Conservation (phyloP, 2,329 filamentous ascomycete species). For the Ophiobolus disseminans region DNA sequence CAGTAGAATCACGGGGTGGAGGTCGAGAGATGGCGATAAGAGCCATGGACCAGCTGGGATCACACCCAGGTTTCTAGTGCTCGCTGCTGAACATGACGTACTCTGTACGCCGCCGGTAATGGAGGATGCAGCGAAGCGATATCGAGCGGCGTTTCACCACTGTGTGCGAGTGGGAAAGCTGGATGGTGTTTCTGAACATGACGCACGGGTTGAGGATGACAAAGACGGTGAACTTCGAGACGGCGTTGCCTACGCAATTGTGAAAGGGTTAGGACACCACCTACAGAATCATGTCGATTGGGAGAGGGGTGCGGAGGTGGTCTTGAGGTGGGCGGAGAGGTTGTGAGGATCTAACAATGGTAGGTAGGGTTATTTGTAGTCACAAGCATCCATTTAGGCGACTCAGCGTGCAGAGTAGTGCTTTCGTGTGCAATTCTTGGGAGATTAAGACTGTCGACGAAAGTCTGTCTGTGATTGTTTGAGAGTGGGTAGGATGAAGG, state of each 20-base stretch:
- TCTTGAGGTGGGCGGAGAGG: conserved; percentile 52
- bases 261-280: conserved; percentile 60
- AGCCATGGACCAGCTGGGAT: neutral
- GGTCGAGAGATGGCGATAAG: conserved; percentile 48
- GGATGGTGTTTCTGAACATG: conserved; percentile 25
- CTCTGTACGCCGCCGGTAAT: conserved; percentile 38
- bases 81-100: conserved; percentile 36
- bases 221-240: conserved; percentile 20
- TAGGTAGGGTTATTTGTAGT: neutral
- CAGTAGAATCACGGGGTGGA: conserved; percentile 41
- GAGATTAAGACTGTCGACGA: too few relatives aligned
- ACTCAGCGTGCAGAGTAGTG: too few relatives aligned
- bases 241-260: conserved; percentile 53
- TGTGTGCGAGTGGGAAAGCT: conserved; percentile 43
- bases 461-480: too few relatives aligned
- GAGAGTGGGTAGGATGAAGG: too few relatives aligned
- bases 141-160: conserved; percentile 42
- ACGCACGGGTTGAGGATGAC: conserved; percentile 9
- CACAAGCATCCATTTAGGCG: too few relatives aligned
- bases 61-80: conserved; percentile 25
- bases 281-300: conserved; percentile 61
- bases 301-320: conserved; percentile 56
- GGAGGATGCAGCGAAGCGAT: conserved; percentile 49
- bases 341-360: neutral
- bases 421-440: too few relatives aligned